These are phyloP conservation scores for Exophiala lecanii-corni DNA, from an alignment of 2,329 filamentous ascomycete species.

Conservation along the genomic window DNA sequence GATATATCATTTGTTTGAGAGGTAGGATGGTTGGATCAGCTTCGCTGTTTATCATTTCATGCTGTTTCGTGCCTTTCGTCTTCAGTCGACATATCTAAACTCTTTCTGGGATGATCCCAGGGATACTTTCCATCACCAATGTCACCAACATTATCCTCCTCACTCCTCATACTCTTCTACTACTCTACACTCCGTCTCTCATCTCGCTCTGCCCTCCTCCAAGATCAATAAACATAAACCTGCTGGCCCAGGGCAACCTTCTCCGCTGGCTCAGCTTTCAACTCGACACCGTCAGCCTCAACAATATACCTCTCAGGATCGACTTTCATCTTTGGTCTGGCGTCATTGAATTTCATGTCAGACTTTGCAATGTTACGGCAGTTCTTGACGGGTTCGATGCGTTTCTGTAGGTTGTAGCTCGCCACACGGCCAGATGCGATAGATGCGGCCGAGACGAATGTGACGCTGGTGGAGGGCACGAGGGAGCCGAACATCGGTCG, in stretches of 20 bases:
- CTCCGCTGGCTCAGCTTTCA: slow-evolving; percentile 66
- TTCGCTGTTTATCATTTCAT: too few species aligned
- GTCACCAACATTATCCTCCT: too few species aligned
- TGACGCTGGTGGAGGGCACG: slow-evolving; percentile 67
- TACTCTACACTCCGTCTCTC: too few species aligned
- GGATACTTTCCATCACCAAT: too few species aligned
- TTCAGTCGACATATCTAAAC: too few species aligned
- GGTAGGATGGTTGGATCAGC: too few species aligned
- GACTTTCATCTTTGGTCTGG: slow-evolving; percentile 80
- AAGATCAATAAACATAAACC: slow-evolving; percentile 72
- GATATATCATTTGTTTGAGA: too few species aligned
- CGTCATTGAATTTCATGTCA: slow-evolving; percentile 87
- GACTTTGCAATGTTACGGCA: slow-evolving; percentile 72
- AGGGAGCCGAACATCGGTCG: slow-evolving; percentile 79
- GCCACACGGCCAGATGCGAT: slow-evolving; percentile 62
- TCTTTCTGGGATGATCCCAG: too few species aligned
- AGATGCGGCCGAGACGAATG: slow-evolving; percentile 75
- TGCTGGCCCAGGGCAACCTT: slow-evolving; percentile 70
- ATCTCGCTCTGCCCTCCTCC: too few species aligned
- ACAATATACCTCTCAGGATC: slow-evolving; percentile 87
- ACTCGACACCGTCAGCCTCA: slow-evolving; percentile 73
- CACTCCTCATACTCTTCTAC: too few species aligned
- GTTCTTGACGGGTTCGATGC: slow-evolving; percentile 71
- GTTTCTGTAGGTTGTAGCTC: slow-evolving; percentile 72
- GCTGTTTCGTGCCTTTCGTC: too few species aligned